Conservation (phyloP, 441 rosid genomes). For the Jatropha podagrica region DNA sequence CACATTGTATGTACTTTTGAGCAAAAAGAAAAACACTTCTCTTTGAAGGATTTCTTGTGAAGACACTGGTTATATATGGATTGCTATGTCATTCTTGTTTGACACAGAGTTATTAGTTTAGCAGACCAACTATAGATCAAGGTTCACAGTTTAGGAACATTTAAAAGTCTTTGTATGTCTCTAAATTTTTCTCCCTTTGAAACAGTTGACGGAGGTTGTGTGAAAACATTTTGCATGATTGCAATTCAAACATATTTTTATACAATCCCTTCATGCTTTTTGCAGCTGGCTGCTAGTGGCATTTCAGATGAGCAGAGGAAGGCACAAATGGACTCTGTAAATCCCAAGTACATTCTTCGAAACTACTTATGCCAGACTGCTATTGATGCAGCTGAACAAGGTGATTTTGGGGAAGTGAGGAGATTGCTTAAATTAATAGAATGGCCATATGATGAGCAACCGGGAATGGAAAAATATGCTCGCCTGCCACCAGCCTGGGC, state of each 20-base stretch:
- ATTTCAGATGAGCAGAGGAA: constrained; percentile 81
- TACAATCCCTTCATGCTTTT: neutral
- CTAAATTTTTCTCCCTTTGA: neutral
- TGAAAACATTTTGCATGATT: neutral
- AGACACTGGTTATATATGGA: neutral
- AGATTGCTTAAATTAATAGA: constrained; percentile 78
- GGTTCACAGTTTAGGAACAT: neutral
- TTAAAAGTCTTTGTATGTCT: no score
- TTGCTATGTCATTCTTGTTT: neutral
- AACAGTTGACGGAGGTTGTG: neutral
- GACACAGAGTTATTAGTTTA: neutral
- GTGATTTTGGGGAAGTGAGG: constrained; percentile 78
- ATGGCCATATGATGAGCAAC: constrained; percentile 83
- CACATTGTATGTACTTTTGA: neutral
- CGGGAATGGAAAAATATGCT: constrained; percentile 93
- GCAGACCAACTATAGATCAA: neutral
- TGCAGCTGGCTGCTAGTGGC: constrained; percentile 66
- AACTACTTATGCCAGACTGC: constrained; percentile 95
- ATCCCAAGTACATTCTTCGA: constrained; percentile 82
- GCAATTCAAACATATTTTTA: neutral
- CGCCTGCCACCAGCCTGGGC: constrained; percentile 99
- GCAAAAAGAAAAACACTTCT: neutral
- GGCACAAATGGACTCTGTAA: constrained; percentile 75
- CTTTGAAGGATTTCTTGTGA: neutral
- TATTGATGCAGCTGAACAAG: constrained; percentile 84